Evolutionary conservation across 805 yeast species (phyloP).

Genomic region (Monosporozyma solicola): DNA sequence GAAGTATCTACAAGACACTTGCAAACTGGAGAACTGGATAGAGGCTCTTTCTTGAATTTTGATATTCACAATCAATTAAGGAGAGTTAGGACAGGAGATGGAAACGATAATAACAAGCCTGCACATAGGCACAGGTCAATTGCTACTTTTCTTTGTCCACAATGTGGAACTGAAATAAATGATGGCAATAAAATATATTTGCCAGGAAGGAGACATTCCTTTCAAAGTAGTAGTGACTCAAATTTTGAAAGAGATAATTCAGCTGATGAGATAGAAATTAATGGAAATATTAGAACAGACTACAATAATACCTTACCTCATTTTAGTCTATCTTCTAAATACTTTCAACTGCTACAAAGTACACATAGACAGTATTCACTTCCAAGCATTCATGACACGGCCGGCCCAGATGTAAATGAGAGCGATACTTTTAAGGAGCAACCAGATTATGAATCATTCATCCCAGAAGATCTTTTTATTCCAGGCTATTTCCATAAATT

Average conservation of each 20-base stretch:
- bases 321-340: neutral
- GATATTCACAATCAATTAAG: neutral
- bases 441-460: conserved; percentile 7
- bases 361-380: neutral
- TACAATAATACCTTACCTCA: conserved; percentile 3
- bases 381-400: neutral
- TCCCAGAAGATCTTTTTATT: conserved; percentile 54
- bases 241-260: neutral
- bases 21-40: neutral
- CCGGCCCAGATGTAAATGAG: neutral
- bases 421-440: neutral
- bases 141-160: conserved; percentile 24
- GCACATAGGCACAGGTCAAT: conserved; percentile 5
- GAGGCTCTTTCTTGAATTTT: neutral
- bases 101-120: neutral
- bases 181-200: conserved; percentile 1
- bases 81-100: neutral
- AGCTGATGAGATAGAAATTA: neutral
- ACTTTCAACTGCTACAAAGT: conserved; percentile 3
- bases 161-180: conserved; percentile 24
- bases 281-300: neutral
- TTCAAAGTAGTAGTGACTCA: neutral
- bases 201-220: neutral
- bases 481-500: conserved; percentile 76
- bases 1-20: conserved; percentile 6